Evolutionary conservation across 2,329 filamentous ascomycete species (phyloP), one percentile per base, ranked within the genome.

Genomic region (Hypoxylon sp.): DNA sequence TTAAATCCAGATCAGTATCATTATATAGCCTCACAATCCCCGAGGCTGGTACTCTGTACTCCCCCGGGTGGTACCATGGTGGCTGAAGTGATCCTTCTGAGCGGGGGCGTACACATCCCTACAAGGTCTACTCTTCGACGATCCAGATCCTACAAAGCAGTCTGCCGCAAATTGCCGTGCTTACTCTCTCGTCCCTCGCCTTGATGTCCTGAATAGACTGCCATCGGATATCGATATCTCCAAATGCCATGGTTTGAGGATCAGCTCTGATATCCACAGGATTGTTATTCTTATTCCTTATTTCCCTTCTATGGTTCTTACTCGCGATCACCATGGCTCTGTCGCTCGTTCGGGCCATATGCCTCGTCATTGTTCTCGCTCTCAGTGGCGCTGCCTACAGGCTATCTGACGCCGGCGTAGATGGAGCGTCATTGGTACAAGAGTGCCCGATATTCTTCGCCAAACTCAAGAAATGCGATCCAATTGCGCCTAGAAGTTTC

Each of bases 391-490:
- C 18, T 26, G 61, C 61, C 16, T 30, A 52, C 20, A 51, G 52
- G 22, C 20, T 60, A 49, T 51, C 64, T 11, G 52, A 42, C 16
- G 45, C 38, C 16, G 44, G 38, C 18, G 24, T 48, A 18, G 48
- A 49, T 5, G 44, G 54, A 40, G 44, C 68, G 16, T 59, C 56
- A 4, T 44, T 55, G 48, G 22, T 49, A 26, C 56, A 62, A 45
- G 70, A 71, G 65, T 72, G 70, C 42, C 62, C 71, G 9, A 46
- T 75, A 36, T 73, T 74, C 68, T 72, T 67, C 33, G 51, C 64
- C 5, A 30, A 51, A 26, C 26, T 28, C 2, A 61, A 64, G 48
- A 55, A 20, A 60, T 75, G 73, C 52, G 70, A 74, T 55, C 71
- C 71, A 40, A 61, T 70, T n/a, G 62, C 62, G 12, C 72, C 72